Evolutionary conservation across 768 basidiomycete species (phyloP).

Genomic region (Boletus huronensis): DNA sequence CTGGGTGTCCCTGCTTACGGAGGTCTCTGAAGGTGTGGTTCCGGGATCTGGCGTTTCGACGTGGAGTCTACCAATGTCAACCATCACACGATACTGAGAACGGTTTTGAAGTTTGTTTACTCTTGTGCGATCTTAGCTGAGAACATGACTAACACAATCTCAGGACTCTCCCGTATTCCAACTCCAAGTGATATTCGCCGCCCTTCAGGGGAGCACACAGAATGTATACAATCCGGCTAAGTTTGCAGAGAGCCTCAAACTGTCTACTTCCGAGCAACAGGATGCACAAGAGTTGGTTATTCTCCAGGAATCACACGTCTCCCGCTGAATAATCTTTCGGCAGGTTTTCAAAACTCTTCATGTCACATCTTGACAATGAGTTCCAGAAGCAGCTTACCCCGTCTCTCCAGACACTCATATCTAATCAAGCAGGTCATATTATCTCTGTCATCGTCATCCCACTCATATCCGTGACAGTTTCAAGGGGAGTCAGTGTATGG

Average conservation of each 20-base stretch:
- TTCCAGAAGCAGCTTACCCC: constrained; percentile 77
- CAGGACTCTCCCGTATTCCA: constrained; percentile 79
- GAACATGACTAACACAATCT: neutral
- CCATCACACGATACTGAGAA: constrained; percentile 49
- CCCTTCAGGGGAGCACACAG: constrained; percentile 69
- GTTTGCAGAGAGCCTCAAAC: constrained; percentile 78
- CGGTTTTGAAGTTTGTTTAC: constrained; percentile 39
- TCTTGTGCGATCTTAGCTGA: neutral
- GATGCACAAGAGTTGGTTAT: constrained; percentile 87
- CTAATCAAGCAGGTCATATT: constrained; percentile 55
- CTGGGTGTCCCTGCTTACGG: constrained; percentile 2
- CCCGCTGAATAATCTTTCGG: constrained; percentile 2
- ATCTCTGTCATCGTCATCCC: neutral
- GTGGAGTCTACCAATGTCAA: constrained; percentile 77
- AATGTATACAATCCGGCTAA: constrained; percentile 78
- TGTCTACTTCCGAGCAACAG: constrained; percentile 86
- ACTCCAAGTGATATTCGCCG: constrained; percentile 78
- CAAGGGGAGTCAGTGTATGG: constrained; percentile 82
- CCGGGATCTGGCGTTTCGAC: constrained; percentile 76
- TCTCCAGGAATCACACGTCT: neutral
- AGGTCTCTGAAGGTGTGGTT: constrained; percentile 74
- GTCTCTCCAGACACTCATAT: constrained; percentile 62
- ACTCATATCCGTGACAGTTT: constrained; percentile 51
- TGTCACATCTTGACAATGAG: constrained; percentile 82
- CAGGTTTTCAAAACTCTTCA: constrained; percentile 94